Conservation (phyloP, 352 stramenopile genomes). For the Globisporangium cylindrosporum region DNA sequence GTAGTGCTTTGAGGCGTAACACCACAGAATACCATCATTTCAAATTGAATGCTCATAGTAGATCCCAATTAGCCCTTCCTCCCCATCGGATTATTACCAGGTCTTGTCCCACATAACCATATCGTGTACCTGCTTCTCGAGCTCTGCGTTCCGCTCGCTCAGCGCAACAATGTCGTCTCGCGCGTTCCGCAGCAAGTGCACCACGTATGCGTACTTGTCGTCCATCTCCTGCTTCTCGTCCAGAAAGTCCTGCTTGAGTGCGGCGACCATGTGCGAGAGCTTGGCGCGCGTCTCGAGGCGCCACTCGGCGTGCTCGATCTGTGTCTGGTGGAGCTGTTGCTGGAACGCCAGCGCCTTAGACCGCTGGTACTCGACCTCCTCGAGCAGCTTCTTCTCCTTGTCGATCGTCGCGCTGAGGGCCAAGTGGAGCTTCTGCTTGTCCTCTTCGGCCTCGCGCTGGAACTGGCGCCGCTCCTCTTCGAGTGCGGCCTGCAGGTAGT, state of each 20-base stretch:
- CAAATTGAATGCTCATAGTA: no score
- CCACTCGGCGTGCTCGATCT: conserved; percentile 60
- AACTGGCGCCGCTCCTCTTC: conserved; percentile 60
- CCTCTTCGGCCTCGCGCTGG: conserved; percentile 54
- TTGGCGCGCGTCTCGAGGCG: conserved; percentile 41
- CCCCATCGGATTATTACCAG: conserved; percentile 17
- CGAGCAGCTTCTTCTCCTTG: conserved; percentile 76
- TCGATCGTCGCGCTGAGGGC: conserved; percentile 51
- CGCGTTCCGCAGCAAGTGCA: conserved; percentile 51
- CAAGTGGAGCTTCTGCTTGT: conserved; percentile 50
- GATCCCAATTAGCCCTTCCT: no score
- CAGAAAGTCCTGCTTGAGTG: conserved; percentile 50
- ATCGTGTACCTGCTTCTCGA: conserved; percentile 46
- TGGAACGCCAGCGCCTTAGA: conserved; percentile 43
- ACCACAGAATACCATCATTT: neutral
- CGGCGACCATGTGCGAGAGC: conserved; percentile 45
- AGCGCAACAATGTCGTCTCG: conserved; percentile 65
- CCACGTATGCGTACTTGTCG: conserved; percentile 44
- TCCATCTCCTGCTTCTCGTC: conserved; percentile 47
- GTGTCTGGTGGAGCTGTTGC: conserved; percentile 52
- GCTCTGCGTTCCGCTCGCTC: conserved; percentile 43
- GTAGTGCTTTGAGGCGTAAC: neutral
- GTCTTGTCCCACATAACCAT: conserved; percentile 37
- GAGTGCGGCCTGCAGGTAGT: conserved; percentile 56
- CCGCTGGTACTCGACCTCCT: conserved; percentile 70